Conservation (phyloP, 306 rosid species). For the Lagenaria siceraria region DNA sequence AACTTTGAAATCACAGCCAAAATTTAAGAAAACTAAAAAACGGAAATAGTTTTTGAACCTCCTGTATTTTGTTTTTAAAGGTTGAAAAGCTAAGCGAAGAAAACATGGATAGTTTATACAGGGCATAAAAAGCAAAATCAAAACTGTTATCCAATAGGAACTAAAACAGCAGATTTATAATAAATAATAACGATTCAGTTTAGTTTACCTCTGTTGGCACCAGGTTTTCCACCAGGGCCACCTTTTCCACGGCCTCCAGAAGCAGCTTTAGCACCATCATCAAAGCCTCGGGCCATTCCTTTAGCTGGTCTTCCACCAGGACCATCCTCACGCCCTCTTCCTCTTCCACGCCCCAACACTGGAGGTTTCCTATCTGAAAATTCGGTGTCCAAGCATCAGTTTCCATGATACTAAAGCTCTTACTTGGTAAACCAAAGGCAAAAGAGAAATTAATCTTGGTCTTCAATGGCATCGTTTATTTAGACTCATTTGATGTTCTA, state of each 20-base stretch:
- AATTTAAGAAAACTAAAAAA: neutral
- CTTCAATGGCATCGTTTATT: neutral
- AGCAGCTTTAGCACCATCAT: constrained; percentile 70
- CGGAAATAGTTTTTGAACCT: neutral
- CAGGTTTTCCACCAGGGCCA: constrained; percentile 62
- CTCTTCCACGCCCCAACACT: constrained; percentile 97
- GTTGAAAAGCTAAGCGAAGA: neutral
- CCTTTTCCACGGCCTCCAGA: constrained; percentile 93
- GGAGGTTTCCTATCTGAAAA: constrained; percentile 82
- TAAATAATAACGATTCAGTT: neutral
- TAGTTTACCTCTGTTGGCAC: constrained; percentile 68
- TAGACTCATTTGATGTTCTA: neutral
- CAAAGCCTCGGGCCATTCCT: constrained; percentile 89
- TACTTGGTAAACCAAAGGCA: neutral
- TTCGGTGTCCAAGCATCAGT: neutral
- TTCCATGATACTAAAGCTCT: neutral
- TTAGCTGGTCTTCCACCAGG: constrained; percentile 66
- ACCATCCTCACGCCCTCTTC: constrained; percentile 85
- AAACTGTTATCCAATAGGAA: neutral
- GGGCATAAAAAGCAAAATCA: neutral
- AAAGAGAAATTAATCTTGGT: neutral
- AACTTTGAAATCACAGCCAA: neutral
- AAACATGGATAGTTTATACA: neutral
- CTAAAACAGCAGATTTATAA: neutral
- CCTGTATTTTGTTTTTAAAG: neutral